These are phyloP conservation scores for Amanita pallidorosea DNA, from an alignment of 768 basidiomycete species.

Conservation along the genomic window DNA sequence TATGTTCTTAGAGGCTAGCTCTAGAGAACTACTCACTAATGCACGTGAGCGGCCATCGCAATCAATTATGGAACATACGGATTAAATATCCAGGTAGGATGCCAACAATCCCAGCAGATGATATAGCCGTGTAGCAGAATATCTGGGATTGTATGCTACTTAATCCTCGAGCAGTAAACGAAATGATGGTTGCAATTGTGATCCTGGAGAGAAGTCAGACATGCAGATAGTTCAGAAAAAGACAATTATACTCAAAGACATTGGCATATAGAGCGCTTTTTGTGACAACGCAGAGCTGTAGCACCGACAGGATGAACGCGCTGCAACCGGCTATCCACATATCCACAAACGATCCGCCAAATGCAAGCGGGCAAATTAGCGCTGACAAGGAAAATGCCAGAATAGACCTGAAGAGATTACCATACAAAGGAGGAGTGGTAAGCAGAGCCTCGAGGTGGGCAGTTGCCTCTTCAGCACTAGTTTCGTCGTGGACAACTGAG, in stretches of 20 bases:
- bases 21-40: conserved; percentile 68
- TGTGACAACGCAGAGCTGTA: conserved; percentile 65
- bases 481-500: conserved; percentile 83
- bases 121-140: conserved; percentile 90
- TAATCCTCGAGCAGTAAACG: conserved; percentile 71
- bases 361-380: conserved; percentile 77
- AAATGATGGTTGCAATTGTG: conserved; percentile 71
- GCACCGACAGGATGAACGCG: conserved; percentile 54
- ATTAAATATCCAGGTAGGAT: conserved; percentile 88
- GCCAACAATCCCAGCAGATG: conserved; percentile 77
- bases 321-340: conserved; percentile 72
- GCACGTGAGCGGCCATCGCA: conserved; percentile 8
- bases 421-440: conserved; percentile 52
- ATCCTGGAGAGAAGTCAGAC: conserved; percentile 36
- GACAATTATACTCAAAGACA: conserved; percentile 71
- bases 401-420: conserved; percentile 46
- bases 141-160: conserved; percentile 66
- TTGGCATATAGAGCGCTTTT: conserved; percentile 80
- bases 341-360: conserved; percentile 76
- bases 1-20: conserved; percentile 79
- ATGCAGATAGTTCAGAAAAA: background rate
- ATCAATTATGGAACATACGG: conserved; percentile 21
- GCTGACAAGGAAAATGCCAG: conserved; percentile 65
- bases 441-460: conserved; percentile 55
- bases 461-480: conserved; percentile 71